phyloP scores from a whole-genome alignment of 345 rosid genomes.

The Salix purpurea region DNA sequence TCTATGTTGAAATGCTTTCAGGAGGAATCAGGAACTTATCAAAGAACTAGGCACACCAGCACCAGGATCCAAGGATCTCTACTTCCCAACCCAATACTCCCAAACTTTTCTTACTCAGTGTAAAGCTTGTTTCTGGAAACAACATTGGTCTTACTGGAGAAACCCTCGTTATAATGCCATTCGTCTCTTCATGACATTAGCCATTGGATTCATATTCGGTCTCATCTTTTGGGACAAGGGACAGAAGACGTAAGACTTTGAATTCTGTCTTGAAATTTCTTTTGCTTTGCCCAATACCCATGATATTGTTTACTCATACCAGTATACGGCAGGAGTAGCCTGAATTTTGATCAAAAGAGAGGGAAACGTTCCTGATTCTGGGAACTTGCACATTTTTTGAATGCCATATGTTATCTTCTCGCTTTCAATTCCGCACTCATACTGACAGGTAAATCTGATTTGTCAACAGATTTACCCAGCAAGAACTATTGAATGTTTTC shows the following conservation, averaged over 20 bases:
- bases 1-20: not conserved
- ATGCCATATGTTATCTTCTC: not conserved
- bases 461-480: slow-evolving; percentile 13
- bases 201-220: slow-evolving; percentile 23
- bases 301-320: too few relatives aligned
- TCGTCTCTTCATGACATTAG: slow-evolving; percentile 14
- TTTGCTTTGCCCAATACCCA: too few relatives aligned
- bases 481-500: slow-evolving; percentile 21
- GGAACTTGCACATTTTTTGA: too few relatives aligned
- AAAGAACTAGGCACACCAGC: slow-evolving; percentile 22
- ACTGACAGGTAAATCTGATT: not conserved
- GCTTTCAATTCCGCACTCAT: not conserved
- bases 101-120: slow-evolving; percentile 18
- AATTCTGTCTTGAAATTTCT: not conserved
- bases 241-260: slow-evolving; percentile 18
- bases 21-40: slow-evolving; percentile 28
- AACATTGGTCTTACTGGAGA: slow-evolving; percentile 30
- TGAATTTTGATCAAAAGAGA: too few relatives aligned
- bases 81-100: slow-evolving; percentile 23
- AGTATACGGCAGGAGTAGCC: too few relatives aligned
- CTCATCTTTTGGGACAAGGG: slow-evolving; percentile 30
- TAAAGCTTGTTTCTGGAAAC: slow-evolving; percentile 32
- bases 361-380: too few relatives aligned
- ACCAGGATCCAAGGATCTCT: slow-evolving; percentile 22
- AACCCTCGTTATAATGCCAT: slow-evolving; percentile 30